A percentile compares a stretch with the other conserved stretches of the same genome.
These are phyloP conservation scores for Cutaneotrichosporon spelunceum DNA, from an alignment of 1,284 basidiomycete genomes.

Conservation along the genomic window DNA sequence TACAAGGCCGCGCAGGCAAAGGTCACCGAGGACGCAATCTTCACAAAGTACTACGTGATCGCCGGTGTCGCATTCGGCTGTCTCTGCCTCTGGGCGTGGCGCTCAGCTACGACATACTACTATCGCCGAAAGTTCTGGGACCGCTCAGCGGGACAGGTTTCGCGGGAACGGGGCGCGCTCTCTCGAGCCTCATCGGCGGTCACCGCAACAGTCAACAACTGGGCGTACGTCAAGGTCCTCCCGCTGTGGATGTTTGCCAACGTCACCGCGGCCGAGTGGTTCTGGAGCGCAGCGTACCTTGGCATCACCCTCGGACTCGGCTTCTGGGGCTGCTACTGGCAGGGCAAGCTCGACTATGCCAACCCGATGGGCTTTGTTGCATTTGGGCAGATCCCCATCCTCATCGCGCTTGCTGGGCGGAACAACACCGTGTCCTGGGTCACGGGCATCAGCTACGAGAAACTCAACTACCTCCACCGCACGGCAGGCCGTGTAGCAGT, in stretches of 20 bases:
- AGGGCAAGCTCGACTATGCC: conserved; percentile 14
- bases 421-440: conserved; percentile 62
- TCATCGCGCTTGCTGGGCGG: conserved; percentile 62
- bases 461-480: conserved; percentile 51
- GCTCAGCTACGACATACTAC: conserved; percentile 4
- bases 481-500: conserved; percentile 34
- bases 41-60: conserved; percentile 16
- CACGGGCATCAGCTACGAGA: conserved; percentile 63
- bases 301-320: conserved; percentile 19
- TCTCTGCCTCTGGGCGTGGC: conserved; percentile 8
- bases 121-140: conserved; percentile 14
- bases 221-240: conserved; percentile 22
- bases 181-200: background rate
- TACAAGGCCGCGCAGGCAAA: conserved; percentile 9
- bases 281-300: conserved; percentile 21
- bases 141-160: conserved; percentile 8
- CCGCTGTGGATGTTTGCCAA: conserved; percentile 19
- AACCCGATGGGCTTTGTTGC: conserved; percentile 18
- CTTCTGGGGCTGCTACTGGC: conserved; percentile 13
- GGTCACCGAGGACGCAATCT: conserved; percentile 9
- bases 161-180: background rate
- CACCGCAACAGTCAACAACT: conserved; percentile 14
- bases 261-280: conserved; percentile 16
- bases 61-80: conserved; percentile 17
- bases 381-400: conserved; percentile 58